phyloP scores from a whole-genome alignment of 2,329 filamentous ascomycete species.

The Penicillium palitans region DNA sequence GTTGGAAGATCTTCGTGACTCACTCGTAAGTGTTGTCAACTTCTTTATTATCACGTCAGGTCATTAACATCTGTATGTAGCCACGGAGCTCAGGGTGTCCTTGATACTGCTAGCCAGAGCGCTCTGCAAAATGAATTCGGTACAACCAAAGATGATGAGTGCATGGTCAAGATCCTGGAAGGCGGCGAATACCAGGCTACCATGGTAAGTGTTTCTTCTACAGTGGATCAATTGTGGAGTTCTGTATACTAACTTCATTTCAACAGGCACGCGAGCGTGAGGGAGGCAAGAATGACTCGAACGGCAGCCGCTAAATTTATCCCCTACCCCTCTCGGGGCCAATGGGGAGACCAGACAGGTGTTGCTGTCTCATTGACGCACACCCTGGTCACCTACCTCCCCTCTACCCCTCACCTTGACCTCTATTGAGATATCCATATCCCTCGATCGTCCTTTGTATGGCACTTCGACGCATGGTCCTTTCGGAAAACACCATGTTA shows the following conservation, averaged over 20 bases:
- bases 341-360: neutral
- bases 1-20: conserved; percentile 86
- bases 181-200: conserved; percentile 67
- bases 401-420: conserved; percentile 2
- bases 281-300: conserved; percentile 32
- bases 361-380: neutral
- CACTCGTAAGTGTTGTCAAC: conserved; percentile 68
- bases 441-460: conserved; percentile 4
- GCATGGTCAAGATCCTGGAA: conserved; percentile 77
- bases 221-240: neutral
- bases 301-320: conserved; percentile 27
- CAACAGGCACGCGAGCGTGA: conserved; percentile 33
- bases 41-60: neutral
- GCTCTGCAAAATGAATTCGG: conserved; percentile 85
- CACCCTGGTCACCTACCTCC: neutral
- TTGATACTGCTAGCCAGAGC: conserved; percentile 73
- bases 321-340: neutral
- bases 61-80: conserved; percentile 48
- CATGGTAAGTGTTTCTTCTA: conserved; percentile 49
- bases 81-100: conserved; percentile 79
- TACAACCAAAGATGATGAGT: conserved; percentile 74
- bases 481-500: neutral
- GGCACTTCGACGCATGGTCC: neutral
- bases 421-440: conserved; percentile 9
- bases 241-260: conserved; percentile 9